Evolutionary conservation across 2,329 filamentous ascomycete genomes (phyloP).

Genomic region (Periglandula ipomoeae): DNA sequence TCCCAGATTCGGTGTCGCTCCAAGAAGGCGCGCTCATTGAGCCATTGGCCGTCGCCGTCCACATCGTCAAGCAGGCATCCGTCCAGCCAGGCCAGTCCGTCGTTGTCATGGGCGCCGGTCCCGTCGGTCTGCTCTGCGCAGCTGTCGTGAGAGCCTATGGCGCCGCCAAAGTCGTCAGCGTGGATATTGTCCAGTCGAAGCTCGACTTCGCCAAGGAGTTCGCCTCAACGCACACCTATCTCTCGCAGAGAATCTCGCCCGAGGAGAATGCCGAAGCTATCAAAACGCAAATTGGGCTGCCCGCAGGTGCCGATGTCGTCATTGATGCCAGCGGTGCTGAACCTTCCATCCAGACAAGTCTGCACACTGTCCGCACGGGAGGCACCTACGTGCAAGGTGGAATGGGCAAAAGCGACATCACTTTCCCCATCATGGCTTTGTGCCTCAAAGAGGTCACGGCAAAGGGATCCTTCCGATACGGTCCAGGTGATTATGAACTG

Average conservation of each 20-base stretch:
- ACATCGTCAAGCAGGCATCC: conserved; percentile 67
- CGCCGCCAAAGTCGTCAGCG: conserved; percentile 73
- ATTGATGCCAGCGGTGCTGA: conserved; percentile 77
- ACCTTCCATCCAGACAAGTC: conserved; percentile 64
- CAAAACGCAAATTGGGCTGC: conserved; percentile 52
- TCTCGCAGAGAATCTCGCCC: conserved; percentile 51
- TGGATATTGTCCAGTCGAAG: conserved; percentile 76
- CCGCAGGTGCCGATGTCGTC: conserved; percentile 62
- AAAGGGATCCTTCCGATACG: conserved; percentile 85
- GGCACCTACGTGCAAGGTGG: conserved; percentile 79
- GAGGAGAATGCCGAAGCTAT: conserved; percentile 67
- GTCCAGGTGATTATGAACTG: conserved; percentile 76
- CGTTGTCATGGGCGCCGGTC: conserved; percentile 79
- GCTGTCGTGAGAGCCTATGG: conserved; percentile 79
- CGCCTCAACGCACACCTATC: conserved; percentile 62
- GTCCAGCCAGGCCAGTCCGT: conserved; percentile 67
- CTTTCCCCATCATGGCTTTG: conserved; percentile 83
- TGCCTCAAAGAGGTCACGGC: conserved; percentile 84
- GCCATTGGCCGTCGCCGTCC: conserved; percentile 77
- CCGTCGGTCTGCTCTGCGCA: conserved; percentile 79
- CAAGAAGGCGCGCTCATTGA: conserved; percentile 89
- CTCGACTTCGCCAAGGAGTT: conserved; percentile 70
- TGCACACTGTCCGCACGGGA: conserved; percentile 62
- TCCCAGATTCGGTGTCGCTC: conserved; percentile 66
- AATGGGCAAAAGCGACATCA: conserved; percentile 83